Base-by-base conservation (phyloP, 306 rosid species). In the Coriaria nepalensis region DNA sequence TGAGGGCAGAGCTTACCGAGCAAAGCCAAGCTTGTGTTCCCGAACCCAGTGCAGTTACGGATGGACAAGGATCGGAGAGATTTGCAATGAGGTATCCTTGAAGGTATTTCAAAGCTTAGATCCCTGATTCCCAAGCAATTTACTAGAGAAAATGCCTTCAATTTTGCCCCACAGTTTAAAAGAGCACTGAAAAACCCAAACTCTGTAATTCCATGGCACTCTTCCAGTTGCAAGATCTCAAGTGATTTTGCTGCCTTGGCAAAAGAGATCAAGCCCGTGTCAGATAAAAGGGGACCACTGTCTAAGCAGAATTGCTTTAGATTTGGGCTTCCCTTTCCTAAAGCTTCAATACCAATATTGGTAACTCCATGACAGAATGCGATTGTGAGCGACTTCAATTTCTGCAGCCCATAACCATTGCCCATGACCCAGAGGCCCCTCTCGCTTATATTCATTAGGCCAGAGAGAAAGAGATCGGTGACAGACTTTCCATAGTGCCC, bases 371-470 rank as follows among this genome's bases (percentile, higher is more conserved):
- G 72, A 67, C 94, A 92, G 37, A 69, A 61, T 43, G 76, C 60
- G 48, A 92, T 58, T 59, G 86, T 66, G 35, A 92, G 58, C 2
- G 94, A 73, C 38, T 74, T 76, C 57, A 92, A 63, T 68, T 79
- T 86, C 73, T 82, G 99, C 56, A 92, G 69, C 37, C 86, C 99
- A 47, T 56, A 87, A 47, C 96, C 78, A 57, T 68, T 79, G 33
- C 86, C 94, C 96, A 92, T 82, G 47, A 80, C 76, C 96, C 94
- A 92, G 69, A 92, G 85, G 35, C 99, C 99, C 72, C 71, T 79
- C 83, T 82, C 88, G 7, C 70, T 71, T 37, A 82, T 78, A 53
- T 72, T 68, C 8, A 79, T 68, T 32, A 92, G 94, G 69, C 59
- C 61, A 49, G 63, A 49, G 8, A 92, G 86, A 48, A 50, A 73